These are phyloP conservation scores for Saccharomyces uvarum DNA, from an alignment of 1,139 yeast species.

Conservation along the genomic window DNA sequence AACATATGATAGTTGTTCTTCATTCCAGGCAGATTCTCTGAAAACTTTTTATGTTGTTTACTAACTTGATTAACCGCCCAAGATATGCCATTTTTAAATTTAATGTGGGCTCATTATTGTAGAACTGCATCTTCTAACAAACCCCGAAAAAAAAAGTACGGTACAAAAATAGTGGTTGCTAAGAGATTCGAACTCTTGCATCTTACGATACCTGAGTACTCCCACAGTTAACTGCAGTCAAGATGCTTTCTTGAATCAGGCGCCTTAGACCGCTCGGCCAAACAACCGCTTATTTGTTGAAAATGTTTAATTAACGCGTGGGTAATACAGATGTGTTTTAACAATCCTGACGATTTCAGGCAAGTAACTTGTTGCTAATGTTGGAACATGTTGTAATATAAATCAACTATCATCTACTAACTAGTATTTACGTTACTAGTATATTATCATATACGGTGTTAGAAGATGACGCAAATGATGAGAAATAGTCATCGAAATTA, in stretches of 20 bases:
- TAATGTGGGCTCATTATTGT: neutral
- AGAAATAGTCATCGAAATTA: no score
- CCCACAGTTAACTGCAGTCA: conserved; percentile 13
- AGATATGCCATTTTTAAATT: neutral
- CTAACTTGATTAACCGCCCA: neutral
- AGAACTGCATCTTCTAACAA: conserved; percentile 23
- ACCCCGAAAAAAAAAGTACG: conserved; percentile 3
- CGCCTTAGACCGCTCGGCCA: conserved; percentile 32
- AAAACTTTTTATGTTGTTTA: neutral
- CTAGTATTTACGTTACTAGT: no score
- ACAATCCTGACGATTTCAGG: no score
- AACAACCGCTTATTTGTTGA: conserved; percentile 17
- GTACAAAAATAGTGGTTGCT: conserved; percentile 15
- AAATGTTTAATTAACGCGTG: neutral
- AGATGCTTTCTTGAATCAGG: conserved; percentile 24
- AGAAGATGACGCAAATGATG: no score
- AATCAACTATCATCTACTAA: no score
- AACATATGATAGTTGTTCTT: neutral
- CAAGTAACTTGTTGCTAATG: no score
- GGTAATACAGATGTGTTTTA: no score
- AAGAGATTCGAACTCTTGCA: conserved; percentile 29
- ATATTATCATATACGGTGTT: no score
- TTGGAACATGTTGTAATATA: no score
- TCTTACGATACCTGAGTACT: conserved; percentile 29
- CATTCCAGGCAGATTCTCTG: neutral